A percentile compares a stretch with the other conserved stretches of the same genome.
Conservation (phyloP, 176 grass and related monocot species). For the Carex kokanica region DNA sequence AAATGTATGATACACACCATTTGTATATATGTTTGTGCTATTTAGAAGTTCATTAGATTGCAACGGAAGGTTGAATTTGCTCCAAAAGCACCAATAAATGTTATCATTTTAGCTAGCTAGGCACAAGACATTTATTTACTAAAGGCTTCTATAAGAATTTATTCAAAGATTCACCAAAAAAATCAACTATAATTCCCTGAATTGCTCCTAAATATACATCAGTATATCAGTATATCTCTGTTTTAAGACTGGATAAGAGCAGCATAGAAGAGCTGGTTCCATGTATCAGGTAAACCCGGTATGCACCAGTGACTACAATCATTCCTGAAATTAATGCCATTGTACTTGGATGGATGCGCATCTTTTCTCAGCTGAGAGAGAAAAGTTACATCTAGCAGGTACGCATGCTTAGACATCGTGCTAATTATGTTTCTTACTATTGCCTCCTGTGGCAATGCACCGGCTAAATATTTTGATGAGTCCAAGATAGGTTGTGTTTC, state of each 20-base stretch:
- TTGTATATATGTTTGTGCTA: not conserved
- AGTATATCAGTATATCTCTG: not conserved
- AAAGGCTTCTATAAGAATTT: not conserved
- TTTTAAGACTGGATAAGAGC: slow-evolving; percentile 28
- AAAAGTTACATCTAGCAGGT: slow-evolving; percentile 63
- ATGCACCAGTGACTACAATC: slow-evolving; percentile 91
- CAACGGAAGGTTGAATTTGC: not conserved
- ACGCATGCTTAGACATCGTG: slow-evolving; percentile 43
- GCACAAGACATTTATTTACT: not conserved
- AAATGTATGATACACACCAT: too few species aligned
- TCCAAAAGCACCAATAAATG: not conserved
- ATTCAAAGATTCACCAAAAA: not conserved
- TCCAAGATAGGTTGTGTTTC: slow-evolving; percentile 47
- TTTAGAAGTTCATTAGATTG: not conserved
- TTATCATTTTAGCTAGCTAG: not conserved
- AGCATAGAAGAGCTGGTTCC: slow-evolving; percentile 64
- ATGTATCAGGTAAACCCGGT: slow-evolving; percentile 56
- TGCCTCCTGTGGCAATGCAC: slow-evolving; percentile 27
- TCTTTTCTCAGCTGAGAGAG: slow-evolving; percentile 81
- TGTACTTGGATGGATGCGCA: slow-evolving; percentile 77
- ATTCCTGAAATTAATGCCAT: slow-evolving; percentile 34
- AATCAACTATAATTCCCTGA: not conserved
- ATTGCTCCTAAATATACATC: not conserved
- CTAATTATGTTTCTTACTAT: slow-evolving; percentile 38
- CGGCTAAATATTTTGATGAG: slow-evolving; percentile 9